A percentile compares a stretch with the other conserved stretches of the same genome.
Conservation (phyloP, 805 yeast genomes). For the Yamadazyma sp. region DNA sequence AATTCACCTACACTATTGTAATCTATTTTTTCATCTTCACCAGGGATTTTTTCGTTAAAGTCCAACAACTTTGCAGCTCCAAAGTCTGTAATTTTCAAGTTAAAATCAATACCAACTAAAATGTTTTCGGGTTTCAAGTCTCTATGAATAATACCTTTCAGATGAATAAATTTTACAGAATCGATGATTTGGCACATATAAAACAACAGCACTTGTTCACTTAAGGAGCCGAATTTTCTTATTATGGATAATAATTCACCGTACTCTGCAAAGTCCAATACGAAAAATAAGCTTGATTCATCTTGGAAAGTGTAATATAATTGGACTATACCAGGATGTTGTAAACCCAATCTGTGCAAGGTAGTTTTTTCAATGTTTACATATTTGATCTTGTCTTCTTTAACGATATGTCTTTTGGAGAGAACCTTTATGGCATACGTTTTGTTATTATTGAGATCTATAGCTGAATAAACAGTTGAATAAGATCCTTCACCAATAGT, state of each 20-base stretch:
- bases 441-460: constrained; percentile 67
- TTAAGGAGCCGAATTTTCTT: constrained; percentile 71
- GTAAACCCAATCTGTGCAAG: constrained; percentile 75
- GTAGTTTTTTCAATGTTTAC: constrained; percentile 95
- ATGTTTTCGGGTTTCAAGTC: constrained; percentile 96
- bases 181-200: constrained; percentile 88
- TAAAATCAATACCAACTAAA: constrained; percentile 77
- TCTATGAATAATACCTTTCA: constrained; percentile 85
- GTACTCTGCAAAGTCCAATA: constrained; percentile 88
- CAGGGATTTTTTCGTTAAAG: constrained; percentile 18
- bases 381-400: constrained; percentile 91
- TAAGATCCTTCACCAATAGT: constrained; percentile 95
- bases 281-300: constrained; percentile 81
- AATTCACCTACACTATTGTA: constrained; percentile 22
- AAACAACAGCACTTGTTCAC: constrained; percentile 72
- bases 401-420: constrained; percentile 87
- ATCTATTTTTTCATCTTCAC: constrained; percentile 37
- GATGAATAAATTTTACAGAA: constrained; percentile 84
- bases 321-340: constrained; percentile 91
- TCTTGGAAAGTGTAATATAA: constrained; percentile 95
- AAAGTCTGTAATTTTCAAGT: constrained; percentile 90
- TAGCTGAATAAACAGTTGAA: constrained; percentile 87
- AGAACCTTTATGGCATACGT: constrained; percentile 90
- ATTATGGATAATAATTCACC: constrained; percentile 88
- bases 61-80: constrained; percentile 89